Percentiles rank a stretch among this genome's conserved stretches.
Conservation (phyloP, 441 rosid species). For the Theobroma grandiflorum region DNA sequence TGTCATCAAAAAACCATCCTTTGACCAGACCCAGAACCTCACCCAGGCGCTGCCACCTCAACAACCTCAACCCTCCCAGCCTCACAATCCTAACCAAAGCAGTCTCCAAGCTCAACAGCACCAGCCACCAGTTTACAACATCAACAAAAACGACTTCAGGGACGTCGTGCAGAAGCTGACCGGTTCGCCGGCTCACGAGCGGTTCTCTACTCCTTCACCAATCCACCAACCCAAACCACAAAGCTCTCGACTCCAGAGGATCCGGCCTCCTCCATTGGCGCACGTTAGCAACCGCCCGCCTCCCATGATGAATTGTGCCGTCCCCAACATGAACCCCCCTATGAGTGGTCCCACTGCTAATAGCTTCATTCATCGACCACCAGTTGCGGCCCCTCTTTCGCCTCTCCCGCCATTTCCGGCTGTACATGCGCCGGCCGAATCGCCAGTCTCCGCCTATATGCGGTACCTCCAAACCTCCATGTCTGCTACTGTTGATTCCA, state of each 20-base stretch:
- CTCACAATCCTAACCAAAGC: conserved; percentile 28
- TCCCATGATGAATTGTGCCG: conserved; percentile 56
- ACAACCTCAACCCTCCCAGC: conserved; percentile 24
- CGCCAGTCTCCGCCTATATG: conserved; percentile 92
- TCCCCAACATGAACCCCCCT: conserved; percentile 23
- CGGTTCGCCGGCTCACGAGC: conserved; percentile 88
- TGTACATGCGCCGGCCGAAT: conserved; percentile 86
- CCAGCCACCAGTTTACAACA: conserved; percentile 95
- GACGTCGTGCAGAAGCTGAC: conserved; percentile 96
- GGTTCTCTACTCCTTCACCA: conserved; percentile 81
- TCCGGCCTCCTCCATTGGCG: conserved; percentile 92
- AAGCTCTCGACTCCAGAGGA: conserved; percentile 88
- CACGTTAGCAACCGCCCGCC: conserved; percentile 76
- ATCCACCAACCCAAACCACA: conserved; percentile 75
- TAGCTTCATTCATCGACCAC: conserved; percentile 49
- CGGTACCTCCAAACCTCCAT: conserved; percentile 66
- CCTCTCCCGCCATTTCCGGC: conserved; percentile 89
- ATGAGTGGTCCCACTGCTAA: not conserved
- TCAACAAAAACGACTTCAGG: conserved; percentile 91
- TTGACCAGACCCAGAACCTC: conserved; percentile 35
- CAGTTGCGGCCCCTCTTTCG: conserved; percentile 56
- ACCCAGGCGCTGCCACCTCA: conserved; percentile 32
- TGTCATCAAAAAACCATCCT: conserved; percentile 41
- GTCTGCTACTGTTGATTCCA: conserved; percentile 46
- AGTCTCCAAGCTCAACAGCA: conserved; percentile 56